A percentile compares a stretch with the other conserved stretches of the same genome.
Conservation (phyloP, 2,329 filamentous ascomycete genomes). For the Sphaerostilbella broomeana region DNA sequence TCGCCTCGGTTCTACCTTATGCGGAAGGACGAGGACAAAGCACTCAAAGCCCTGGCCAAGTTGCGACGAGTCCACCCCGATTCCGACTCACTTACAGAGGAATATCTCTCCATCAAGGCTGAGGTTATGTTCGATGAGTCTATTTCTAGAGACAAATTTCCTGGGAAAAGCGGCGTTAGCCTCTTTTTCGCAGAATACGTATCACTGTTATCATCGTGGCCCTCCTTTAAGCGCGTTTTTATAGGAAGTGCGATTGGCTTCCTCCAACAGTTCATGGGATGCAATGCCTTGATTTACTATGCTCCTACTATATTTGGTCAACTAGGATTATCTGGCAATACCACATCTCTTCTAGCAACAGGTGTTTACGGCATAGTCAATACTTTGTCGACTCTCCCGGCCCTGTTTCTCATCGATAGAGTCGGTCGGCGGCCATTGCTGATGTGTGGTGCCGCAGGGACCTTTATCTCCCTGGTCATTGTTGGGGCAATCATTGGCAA, state of each 20-base stretch:
- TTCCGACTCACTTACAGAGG: conserved; percentile 23
- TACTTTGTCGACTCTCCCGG: conserved; percentile 37
- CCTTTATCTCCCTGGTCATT: conserved; percentile 52
- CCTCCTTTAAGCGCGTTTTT: conserved; percentile 36
- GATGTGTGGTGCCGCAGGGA: conserved; percentile 56
- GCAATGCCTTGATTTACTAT: conserved; percentile 43
- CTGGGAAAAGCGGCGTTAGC: conserved; percentile 23
- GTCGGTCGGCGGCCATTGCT: conserved; percentile 57
- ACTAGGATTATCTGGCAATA: conserved; percentile 35
- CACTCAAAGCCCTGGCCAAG: conserved; percentile 24
- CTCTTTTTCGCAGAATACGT: conserved; percentile 27
- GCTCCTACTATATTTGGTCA: conserved; percentile 39
- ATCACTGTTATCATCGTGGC: conserved; percentile 24
- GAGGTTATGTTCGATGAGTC: conserved; percentile 32
- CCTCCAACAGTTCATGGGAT: conserved; percentile 46
- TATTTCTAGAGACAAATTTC: conserved; percentile 22
- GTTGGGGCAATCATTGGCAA: conserved; percentile 45
- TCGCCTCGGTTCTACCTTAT: conserved; percentile 31
- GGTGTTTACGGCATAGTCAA: conserved; percentile 53
- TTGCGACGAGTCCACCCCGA: conserved; percentile 29
- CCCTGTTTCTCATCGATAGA: conserved; percentile 45
- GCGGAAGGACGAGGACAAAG: conserved; percentile 25
- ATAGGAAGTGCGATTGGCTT: conserved; percentile 52
- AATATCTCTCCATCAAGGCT: conserved; percentile 32
- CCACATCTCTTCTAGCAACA: conserved; percentile 45